These are phyloP conservation scores for Vitrella brassicaformis DNA, from an alignment of 73 alveolate genomes.

Conservation along the genomic window DNA sequence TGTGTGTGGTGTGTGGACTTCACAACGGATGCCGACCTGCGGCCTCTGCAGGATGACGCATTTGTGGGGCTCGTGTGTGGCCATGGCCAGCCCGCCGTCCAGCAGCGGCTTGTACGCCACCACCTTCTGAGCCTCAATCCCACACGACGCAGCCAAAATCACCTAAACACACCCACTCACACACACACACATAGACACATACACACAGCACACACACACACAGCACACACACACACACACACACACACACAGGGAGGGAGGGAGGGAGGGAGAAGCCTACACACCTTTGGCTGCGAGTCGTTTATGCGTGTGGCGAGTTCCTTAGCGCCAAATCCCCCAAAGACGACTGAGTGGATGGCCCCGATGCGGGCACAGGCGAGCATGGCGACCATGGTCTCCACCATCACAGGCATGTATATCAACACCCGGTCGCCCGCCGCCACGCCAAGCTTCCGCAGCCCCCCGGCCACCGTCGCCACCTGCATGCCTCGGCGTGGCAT, in stretches of 20 bases:
- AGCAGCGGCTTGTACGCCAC: constrained; percentile 71
- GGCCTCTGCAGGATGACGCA: constrained; percentile 53
- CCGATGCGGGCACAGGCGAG: constrained; percentile 95
- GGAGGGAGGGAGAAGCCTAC: no score
- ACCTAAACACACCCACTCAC: no score
- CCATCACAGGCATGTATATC: constrained; percentile 97
- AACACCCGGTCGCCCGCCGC: constrained; percentile 51
- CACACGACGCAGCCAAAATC: no score
- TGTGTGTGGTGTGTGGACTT: constrained; percentile 10
- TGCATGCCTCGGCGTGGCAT: background rate
- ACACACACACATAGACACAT: no score
- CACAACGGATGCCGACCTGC: background rate
- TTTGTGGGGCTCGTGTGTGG: constrained; percentile 37
- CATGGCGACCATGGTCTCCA: constrained; percentile 92
- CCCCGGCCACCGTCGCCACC: background rate
- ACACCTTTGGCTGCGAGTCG: constrained; percentile 15
- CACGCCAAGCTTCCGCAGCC: background rate
- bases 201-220: no score
- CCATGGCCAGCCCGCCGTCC: constrained; percentile 66
- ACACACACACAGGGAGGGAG: no score
- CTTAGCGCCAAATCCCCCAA: constrained; percentile 95
- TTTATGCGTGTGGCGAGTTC: constrained; percentile 18
- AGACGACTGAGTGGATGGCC: constrained; percentile 96
- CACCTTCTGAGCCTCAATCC: constrained; percentile 81
- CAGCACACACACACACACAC: no score